These are phyloP conservation scores for Prunus kanzakura DNA, from an alignment of 306 rosid genomes.

Conservation along the genomic window DNA sequence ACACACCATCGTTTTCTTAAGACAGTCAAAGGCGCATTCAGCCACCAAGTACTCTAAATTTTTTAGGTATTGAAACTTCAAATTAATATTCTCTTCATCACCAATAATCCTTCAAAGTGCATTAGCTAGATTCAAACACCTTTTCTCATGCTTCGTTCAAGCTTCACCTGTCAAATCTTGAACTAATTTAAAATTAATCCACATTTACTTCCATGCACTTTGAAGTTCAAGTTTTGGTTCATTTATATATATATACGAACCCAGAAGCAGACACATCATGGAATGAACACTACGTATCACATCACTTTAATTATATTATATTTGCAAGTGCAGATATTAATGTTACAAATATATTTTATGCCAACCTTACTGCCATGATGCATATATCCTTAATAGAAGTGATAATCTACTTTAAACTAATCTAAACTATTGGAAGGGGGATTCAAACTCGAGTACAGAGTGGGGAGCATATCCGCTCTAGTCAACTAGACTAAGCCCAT, in stretches of 20 bases:
- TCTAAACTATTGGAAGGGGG: no score
- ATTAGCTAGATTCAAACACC: neutral
- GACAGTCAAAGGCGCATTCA: slow-evolving; percentile 49
- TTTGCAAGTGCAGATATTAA: no score
- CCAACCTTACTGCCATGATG: no score
- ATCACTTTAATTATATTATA: no score
- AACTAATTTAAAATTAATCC: neutral
- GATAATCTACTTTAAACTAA: no score
- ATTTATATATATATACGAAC: neutral
- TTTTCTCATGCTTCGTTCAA: neutral
- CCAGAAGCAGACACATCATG: no score
- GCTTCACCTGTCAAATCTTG: neutral
- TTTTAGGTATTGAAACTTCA: slow-evolving; percentile 17
- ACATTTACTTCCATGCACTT: neutral
- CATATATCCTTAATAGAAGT: no score
- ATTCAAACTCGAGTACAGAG: no score
- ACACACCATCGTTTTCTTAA: slow-evolving; percentile 35
- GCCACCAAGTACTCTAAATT: slow-evolving; percentile 42
- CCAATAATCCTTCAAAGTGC: slow-evolving; percentile 15
- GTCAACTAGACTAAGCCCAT: no score
- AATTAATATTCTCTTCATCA: slow-evolving; percentile 40
- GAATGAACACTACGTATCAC: no score
- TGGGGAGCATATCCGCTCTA: no score
- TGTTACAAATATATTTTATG: no score
- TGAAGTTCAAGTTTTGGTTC: neutral